Evolutionary conservation across 139 green algal genomes (phyloP).

Genomic region (Astrephomene gubernaculifera): DNA sequence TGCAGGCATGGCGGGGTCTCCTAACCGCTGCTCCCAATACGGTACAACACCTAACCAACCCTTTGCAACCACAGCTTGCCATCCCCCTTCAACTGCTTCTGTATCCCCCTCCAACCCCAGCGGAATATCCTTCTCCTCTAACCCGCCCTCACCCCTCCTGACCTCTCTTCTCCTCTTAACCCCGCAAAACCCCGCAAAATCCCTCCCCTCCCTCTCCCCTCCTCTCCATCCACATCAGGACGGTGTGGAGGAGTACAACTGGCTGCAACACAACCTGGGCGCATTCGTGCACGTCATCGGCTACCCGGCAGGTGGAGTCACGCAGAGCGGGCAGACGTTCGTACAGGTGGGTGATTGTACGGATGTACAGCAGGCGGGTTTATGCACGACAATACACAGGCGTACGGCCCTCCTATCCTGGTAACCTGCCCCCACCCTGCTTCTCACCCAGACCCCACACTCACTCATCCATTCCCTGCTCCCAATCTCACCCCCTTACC

Average conservation of each 20-base stretch:
- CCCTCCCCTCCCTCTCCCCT: neutral
- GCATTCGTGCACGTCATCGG: conserved; percentile 72
- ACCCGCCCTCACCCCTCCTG: neutral
- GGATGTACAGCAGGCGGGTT: no score
- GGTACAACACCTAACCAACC: no score
- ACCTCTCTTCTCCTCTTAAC: no score
- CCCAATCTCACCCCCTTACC: neutral
- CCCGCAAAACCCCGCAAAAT: no score
- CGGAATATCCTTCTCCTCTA: neutral
- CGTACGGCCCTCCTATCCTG: no score
- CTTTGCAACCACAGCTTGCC: no score
- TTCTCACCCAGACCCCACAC: neutral
- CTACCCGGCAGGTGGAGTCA: conserved; percentile 41
- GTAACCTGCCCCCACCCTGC: no score
- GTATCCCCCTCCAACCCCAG: no score
- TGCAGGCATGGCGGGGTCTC: no score
- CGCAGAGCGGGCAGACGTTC: conserved; percentile 46
- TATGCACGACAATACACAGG: no score
- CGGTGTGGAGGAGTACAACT: conserved; percentile 67
- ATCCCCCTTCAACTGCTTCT: no score
- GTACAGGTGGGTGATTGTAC: conserved; percentile 59
- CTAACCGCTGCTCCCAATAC: no score
- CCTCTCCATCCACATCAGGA: neutral
- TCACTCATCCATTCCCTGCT: neutral
- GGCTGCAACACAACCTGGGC: conserved; percentile 68